Evolutionary conservation across 768 basidiomycete genomes (phyloP), one percentile per base, ranked within the genome.

Genomic region (Imleria badia): DNA sequence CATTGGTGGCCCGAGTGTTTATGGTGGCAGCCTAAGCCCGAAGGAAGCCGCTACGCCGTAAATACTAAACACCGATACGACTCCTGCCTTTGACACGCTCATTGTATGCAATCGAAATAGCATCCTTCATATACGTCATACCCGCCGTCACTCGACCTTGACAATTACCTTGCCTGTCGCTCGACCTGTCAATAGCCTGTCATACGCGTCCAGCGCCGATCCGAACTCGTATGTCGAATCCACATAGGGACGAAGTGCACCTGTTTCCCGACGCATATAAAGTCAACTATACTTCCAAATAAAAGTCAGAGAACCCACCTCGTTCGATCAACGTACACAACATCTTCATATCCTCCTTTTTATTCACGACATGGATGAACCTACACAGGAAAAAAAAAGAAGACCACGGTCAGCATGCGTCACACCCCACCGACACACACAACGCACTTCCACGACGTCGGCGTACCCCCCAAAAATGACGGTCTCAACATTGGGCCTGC

Each of bases 121-220:
- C 26, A 26, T 26, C 26, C 26, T 26, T 4, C 33, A 13, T 22
- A 38, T 12, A 7, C 9, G 14, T 20, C 46, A 11, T 62, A 42
- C 41, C n/a, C n/a, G n/a, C n/a, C 22, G 31, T 43, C 54, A 67
- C 19, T 75, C 71, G 7, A 85, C 68, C 56, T 76, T 81, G 22
- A 90, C 77, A 4, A 89, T 75, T 4, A 91, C 77, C 65, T 89
- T 89, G 0, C 89, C 89, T 5, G 75, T 79, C 1, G 85, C 82
- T 19, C 80, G 74, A 6, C 73, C 68, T 1, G 80, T 77, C 77
- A 84, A 73, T 9, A 86, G 64, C 47, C 77, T 74, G 13, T 85
- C 83, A 62, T 86, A 91, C 1, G 87, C 89, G 52, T 80, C 70
- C 48, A 80, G 65, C 3, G 69, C 81, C 6, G 87, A 81, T 33